phyloP scores from a whole-genome alignment of 192 early-diverging fungal species.

The Chytriomyces confervae region DNA sequence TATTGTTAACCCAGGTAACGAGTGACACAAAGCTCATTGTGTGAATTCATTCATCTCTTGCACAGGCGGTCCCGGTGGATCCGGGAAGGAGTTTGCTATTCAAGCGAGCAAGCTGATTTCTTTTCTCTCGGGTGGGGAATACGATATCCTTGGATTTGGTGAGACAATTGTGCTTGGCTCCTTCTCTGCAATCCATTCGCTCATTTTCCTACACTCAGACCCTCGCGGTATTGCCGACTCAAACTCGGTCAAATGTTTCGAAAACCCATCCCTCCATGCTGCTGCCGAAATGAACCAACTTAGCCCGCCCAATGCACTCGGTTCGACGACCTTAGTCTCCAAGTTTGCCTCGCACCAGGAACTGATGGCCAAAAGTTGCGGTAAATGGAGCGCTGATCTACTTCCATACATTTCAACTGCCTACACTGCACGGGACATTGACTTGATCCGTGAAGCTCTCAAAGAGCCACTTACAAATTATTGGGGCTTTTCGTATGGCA shows the following conservation, averaged over 20 bases:
- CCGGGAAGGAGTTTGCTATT: conserved; percentile 37
- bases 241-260: conserved; percentile 29
- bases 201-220: conserved; percentile 25
- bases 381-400: conserved; percentile 34
- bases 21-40: too few species aligned
- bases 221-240: conserved; percentile 46
- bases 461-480: conserved; percentile 47
- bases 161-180: neutral
- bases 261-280: neutral
- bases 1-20: conserved; percentile 36
- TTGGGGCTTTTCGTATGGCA: conserved; percentile 53
- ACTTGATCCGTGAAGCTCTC: conserved; percentile 45
- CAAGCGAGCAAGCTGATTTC: conserved; percentile 20
- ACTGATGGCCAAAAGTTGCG: conserved; percentile 22
- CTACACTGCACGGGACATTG: conserved; percentile 50
- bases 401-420: conserved; percentile 50
- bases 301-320: neutral
- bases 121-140: conserved; percentile 30
- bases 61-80: conserved; percentile 48
- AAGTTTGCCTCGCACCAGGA: conserved; percentile 13
- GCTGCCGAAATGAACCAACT: neutral
- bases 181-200: neutral
- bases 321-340: neutral
- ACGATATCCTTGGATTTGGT: conserved; percentile 49
- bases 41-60: too few species aligned